Base-by-base conservation (phyloP, 768 basidiomycete species). In the Tylopilus felleus region DNA sequence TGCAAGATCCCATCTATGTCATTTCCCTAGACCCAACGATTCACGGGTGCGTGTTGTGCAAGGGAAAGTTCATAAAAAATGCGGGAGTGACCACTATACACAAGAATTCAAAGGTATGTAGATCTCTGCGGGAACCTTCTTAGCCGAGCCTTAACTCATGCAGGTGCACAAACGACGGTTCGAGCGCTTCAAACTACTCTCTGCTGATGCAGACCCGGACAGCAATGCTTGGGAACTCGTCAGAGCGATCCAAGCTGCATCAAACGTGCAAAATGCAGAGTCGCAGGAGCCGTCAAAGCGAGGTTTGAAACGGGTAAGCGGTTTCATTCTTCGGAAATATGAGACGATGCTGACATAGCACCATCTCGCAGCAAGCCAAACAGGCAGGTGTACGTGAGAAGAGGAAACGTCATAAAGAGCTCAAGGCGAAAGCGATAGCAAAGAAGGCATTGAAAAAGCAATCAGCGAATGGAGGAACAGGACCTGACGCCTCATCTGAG, bases 51-150 rank as follows among this genome's bases (percentile, higher is more conserved):
- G 75, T 84, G 8, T 64, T 86, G 6, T 92, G 90, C 67, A 88
- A 85, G 12, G 83, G 82, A 36, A 92, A 88, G 65, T 64, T 77
- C n/a, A 75, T 92, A 38, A 89, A 89, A 65, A 78, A 79, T 44
- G 49, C 59, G 9, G 74, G 73, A 47, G 83, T 86, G 81, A 72
- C 79, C 33, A 70, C 75, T 52, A 68, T 78, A 14, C 90, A 92
- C 67, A 74, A 73, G 53, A 72, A 71, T 10, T 86, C 88, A 31
- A 82, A 78, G 70, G 90, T 82, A 78, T 70, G 83, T 80, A 69
- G 61, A 65, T 47, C 56, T 39, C 31, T 33, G 21, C n/a, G 1
- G 19, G 31, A 33, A 17, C 36, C 33, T 14, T 56, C 45, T 0
- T 27, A 31, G 27, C 38, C 55, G 23, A 53, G 16, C 4, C 12